phyloP scores from a whole-genome alignment of 2,329 filamentous ascomycete species.

The Drechslera avenae region DNA sequence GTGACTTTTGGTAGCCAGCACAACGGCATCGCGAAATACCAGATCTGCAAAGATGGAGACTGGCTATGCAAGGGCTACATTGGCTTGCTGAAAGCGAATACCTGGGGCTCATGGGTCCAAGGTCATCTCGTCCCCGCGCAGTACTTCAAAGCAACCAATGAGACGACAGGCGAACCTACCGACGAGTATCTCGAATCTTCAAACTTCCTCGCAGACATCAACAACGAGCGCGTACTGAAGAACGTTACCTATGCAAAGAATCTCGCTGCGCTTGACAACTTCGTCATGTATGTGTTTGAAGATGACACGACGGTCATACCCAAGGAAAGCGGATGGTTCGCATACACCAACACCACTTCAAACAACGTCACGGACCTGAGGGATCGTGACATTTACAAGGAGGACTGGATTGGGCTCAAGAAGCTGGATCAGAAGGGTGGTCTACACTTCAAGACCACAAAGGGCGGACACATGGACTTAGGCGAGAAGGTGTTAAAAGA shows the following conservation, averaged over 20 bases:
- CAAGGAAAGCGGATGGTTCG: slow-evolving; percentile 90
- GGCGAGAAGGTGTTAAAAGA: slow-evolving; percentile 67
- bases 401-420: slow-evolving; percentile 92
- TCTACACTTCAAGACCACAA: slow-evolving; percentile 72
- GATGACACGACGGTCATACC: slow-evolving; percentile 86
- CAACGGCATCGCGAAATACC: slow-evolving; percentile 87
- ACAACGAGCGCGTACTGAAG: slow-evolving; percentile 83
- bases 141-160: slow-evolving; percentile 79
- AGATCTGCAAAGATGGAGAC: slow-evolving; percentile 72
- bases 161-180: slow-evolving; percentile 58
- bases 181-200: slow-evolving; percentile 77
- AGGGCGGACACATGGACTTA: slow-evolving; percentile 85
- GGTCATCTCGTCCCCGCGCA: slow-evolving; percentile 84
- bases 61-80: slow-evolving; percentile 82
- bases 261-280: slow-evolving; percentile 70
- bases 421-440: slow-evolving; percentile 77
- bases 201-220: slow-evolving; percentile 93
- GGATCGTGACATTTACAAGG: slow-evolving; percentile 74
- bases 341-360: slow-evolving; percentile 70
- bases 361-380: slow-evolving; percentile 68
- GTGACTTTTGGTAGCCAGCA: slow-evolving; percentile 91
- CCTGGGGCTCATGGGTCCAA: slow-evolving; percentile 81
- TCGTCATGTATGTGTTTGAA: slow-evolving; percentile 89
- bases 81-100: slow-evolving; percentile 76
- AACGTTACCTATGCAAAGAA: slow-evolving; percentile 75